Evolutionary conservation across 2,329 filamentous ascomycete species (phyloP).

Genomic region (Aspergillus flavus): DNA sequence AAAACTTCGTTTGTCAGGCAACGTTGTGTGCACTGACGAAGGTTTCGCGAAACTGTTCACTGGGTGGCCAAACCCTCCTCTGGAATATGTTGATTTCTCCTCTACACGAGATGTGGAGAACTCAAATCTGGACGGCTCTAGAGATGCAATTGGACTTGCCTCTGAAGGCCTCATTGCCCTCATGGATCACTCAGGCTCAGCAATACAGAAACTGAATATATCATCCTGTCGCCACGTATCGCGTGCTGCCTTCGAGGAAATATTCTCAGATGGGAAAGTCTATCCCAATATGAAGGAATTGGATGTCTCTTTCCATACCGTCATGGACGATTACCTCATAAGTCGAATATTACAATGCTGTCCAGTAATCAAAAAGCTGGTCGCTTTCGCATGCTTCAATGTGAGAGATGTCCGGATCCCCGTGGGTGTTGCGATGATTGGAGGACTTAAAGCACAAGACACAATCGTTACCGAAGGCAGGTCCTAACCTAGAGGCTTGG

Average conservation of each 20-base stretch:
- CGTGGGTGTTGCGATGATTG: slow-evolving; percentile 61
- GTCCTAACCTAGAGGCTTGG: background rate
- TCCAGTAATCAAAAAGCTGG: slow-evolving; percentile 55
- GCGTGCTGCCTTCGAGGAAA: slow-evolving; percentile 69
- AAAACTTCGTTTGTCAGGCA: slow-evolving; percentile 82
- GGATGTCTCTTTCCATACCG: slow-evolving; percentile 70
- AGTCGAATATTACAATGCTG: slow-evolving; percentile 49
- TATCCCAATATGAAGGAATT: slow-evolving; percentile 73
- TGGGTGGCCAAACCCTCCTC: slow-evolving; percentile 71
- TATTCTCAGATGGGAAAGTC: slow-evolving; percentile 63
- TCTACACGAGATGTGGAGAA: slow-evolving; percentile 78
- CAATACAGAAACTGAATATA: slow-evolving; percentile 71
- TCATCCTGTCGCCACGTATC: slow-evolving; percentile 82
- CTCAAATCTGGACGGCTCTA: slow-evolving; percentile 63
- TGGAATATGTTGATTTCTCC: slow-evolving; percentile 73
- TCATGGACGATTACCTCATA: slow-evolving; percentile 49
- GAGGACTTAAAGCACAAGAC: slow-evolving; percentile 60
- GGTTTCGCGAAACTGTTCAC: slow-evolving; percentile 74
- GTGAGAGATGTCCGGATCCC: slow-evolving; percentile 60
- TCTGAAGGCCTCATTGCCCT: slow-evolving; percentile 75
- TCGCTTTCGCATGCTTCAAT: slow-evolving; percentile 66
- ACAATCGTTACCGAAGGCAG: slow-evolving; percentile 47
- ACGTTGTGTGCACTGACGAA: slow-evolving; percentile 72
- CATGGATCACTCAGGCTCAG: slow-evolving; percentile 77
- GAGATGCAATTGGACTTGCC: slow-evolving; percentile 70